Evolutionary conservation across 2,329 filamentous ascomycete genomes (phyloP).

Genomic region (Elsinoe necatrix): DNA sequence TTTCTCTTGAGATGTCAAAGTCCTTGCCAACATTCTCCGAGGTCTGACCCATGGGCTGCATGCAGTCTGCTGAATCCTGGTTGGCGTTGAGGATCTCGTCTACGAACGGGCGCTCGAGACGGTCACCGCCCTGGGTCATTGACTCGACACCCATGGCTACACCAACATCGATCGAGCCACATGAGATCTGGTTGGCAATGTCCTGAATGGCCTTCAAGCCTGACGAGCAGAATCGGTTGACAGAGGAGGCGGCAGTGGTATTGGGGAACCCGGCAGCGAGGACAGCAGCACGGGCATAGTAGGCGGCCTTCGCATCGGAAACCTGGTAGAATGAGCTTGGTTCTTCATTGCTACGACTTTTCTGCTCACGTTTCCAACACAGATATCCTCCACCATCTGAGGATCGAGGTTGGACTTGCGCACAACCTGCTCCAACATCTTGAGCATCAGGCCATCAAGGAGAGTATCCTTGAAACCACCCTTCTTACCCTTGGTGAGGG

Average conservation of each 20-base stretch:
- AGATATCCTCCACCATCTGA: conserved; percentile 56
- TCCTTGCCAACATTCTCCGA: conserved; percentile 91
- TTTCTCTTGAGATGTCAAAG: conserved; percentile 72
- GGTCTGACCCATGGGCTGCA: conserved; percentile 96
- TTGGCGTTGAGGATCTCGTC: conserved; percentile 60
- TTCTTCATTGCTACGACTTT: conserved; percentile 17
- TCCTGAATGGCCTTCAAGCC: conserved; percentile 93
- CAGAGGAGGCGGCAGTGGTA: conserved; percentile 68
- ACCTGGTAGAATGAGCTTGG: conserved; percentile 45
- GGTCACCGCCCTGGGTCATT: conserved; percentile 70
- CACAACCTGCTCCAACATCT: conserved; percentile 60
- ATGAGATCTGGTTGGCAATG: conserved; percentile 77
- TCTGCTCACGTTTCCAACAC: conserved; percentile 70
- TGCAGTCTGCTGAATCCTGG: conserved; percentile 75
- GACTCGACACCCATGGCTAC: conserved; percentile 81
- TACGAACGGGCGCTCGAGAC: conserved; percentile 64
- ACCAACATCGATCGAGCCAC: conserved; percentile 76
- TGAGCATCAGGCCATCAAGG: conserved; percentile 78
- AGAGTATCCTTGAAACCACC: conserved; percentile 90
- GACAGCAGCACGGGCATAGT: conserved; percentile 80
- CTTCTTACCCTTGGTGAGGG: conserved; percentile 79
- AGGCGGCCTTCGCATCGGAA: conserved; percentile 74
- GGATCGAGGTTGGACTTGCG: conserved; percentile 27
- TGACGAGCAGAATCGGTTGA: conserved; percentile 97
- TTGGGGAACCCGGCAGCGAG: conserved; percentile 91